These are phyloP conservation scores for Hibiscus mutabilis DNA, from an alignment of 345 rosid genomes.

Conservation along the genomic window DNA sequence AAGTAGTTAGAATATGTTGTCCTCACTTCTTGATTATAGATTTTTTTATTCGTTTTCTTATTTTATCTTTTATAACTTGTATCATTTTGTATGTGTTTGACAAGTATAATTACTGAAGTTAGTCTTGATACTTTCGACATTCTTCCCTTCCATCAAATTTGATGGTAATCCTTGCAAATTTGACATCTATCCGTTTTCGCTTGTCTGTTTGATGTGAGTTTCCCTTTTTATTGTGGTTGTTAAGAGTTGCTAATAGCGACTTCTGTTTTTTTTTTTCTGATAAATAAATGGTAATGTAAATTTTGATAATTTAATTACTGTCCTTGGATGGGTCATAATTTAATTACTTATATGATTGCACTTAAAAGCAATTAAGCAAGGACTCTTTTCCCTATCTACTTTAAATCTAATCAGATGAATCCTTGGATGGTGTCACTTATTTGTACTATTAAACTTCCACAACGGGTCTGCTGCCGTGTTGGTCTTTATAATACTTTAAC, in stretches of 20 bases:
- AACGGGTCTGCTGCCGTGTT: background rate
- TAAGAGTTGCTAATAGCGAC: background rate
- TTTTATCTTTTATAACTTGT: background rate
- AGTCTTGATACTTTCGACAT: background rate
- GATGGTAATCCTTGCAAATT: background rate
- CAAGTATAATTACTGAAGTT: background rate
- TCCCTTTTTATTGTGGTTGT: background rate
- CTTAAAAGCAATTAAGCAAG: background rate
- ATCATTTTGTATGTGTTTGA: background rate
- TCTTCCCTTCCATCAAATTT: background rate
- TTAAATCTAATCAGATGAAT: background rate
- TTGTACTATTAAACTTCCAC: background rate
- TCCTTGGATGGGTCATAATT: background rate
- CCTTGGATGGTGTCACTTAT: background rate
- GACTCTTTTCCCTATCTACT: background rate
- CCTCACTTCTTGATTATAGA: background rate
- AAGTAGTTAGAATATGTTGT: slow-evolving; percentile 4
- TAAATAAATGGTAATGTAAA: background rate
- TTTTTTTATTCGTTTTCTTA: background rate
- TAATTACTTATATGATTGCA: background rate
- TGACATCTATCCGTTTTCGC: background rate
- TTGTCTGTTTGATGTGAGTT: background rate
- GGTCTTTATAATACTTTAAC: background rate
- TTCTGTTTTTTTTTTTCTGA: background rate
- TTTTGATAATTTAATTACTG: too few species aligned